phyloP scores from a whole-genome alignment of 1,284 basidiomycete species.

The Heterobasidion occidentale region DNA sequence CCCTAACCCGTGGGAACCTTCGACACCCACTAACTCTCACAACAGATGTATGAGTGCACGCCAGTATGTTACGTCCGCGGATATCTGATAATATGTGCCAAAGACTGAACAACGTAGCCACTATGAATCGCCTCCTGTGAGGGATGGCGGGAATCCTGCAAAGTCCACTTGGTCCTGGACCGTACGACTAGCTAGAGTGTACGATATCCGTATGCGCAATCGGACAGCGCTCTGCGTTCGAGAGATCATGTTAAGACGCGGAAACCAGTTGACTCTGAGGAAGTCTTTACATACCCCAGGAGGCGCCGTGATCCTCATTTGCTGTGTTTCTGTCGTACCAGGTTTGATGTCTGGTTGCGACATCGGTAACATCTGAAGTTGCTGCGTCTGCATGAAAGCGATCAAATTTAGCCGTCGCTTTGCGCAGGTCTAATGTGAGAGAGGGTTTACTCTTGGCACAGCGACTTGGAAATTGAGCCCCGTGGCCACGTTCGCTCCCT shows the following conservation, averaged over 20 bases:
- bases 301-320: constrained; percentile 88
- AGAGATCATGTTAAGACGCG: background rate
- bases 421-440: background rate
- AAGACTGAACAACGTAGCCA: no score
- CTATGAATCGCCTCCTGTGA: constrained; percentile 43
- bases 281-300: constrained; percentile 58
- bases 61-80: no score
- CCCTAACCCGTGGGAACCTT: no score
- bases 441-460: constrained; percentile 77
- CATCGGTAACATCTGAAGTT: constrained; percentile 98
- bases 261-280: background rate
- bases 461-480: constrained; percentile 94
- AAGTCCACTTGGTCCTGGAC: constrained; percentile 96
- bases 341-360: constrained; percentile 76
- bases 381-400: constrained; percentile 67
- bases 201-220: constrained; percentile 82
- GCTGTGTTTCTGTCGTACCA: constrained; percentile 86
- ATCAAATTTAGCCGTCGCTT: background rate
- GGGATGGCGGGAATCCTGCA: constrained; percentile 75
- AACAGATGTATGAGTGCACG: no score
- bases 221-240: constrained; percentile 67
- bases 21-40: no score
- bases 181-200: constrained; percentile 55
- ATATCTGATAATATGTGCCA: no score
- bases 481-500: constrained; percentile 41